A percentile compares a stretch with the other conserved stretches of the same genome.
Conservation (phyloP, 257 asterid species). For the Solanum infundibuliforme region DNA sequence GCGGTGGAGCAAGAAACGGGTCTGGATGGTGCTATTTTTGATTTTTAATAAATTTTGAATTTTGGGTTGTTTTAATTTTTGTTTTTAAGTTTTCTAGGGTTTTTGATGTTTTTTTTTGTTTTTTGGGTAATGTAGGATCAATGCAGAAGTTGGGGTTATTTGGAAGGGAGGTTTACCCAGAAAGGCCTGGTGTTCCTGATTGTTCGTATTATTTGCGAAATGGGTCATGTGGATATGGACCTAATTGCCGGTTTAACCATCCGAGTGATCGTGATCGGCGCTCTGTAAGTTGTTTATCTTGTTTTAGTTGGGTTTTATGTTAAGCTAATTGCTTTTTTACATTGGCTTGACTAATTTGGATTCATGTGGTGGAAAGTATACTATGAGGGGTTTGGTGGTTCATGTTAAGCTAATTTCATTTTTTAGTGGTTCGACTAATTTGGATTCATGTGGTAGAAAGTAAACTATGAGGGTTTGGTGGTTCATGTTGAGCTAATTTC, state of each 20-base stretch:
- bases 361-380: neutral
- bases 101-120: neutral
- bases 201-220: conserved; percentile 69
- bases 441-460: neutral
- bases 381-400: neutral
- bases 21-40: conserved; percentile 26
- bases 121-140: conserved; percentile 32
- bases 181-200: conserved; percentile 58
- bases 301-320: neutral
- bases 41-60: neutral
- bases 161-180: conserved; percentile 62
- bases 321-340: neutral
- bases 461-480: neutral
- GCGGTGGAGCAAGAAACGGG: conserved; percentile 24
- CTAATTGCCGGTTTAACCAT: conserved; percentile 79
- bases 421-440: neutral
- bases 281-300: conserved; percentile 32
- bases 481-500: neutral
- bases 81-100: neutral
- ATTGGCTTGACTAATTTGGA: neutral
- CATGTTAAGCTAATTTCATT: neutral
- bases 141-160: conserved; percentile 44
- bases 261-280: conserved; percentile 45
- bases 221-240: conserved; percentile 76
- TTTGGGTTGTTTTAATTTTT: neutral